Evolutionary conservation across 768 basidiomycete species (phyloP), one percentile per base, ranked within the genome.

Genomic region (Calocera cornea): DNA sequence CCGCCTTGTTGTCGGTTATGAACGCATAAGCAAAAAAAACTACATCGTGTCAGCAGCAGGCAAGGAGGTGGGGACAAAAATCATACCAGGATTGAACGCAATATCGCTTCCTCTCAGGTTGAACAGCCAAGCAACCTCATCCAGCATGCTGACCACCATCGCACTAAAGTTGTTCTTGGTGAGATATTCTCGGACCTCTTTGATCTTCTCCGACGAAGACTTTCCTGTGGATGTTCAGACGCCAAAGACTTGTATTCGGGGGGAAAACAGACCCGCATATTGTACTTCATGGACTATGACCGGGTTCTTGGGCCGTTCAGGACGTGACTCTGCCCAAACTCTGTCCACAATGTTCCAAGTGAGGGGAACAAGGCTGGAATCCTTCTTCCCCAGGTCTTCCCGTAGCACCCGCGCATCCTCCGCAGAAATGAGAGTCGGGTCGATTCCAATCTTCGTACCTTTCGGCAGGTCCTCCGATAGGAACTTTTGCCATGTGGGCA

Each of bases 11-110:
- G 81, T 79, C 41, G 68, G 76, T 88, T 40, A 98, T 79, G 34
- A 93, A 82, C 1, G 93, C 90, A 74, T 95, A 97, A 0, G 92
- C 85, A 73, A 97, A 97, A 81, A 97, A 95, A 19, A 97, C 92
- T 88, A 72, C n/a, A 14, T 64, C 27, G 41, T n/a, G 24, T 54
- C 38, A 40, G 1, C 2, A 34, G 1, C 31, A 34, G 3, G 33
- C 44, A n/a, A 38, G 2, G 27, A 64, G 17, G 40, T 16, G 41
- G 22, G 54, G 22, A 44, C 1, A 19, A 10, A 11, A 50, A 36
- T 40, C 71, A 34, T 69, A 81, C 86, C 85, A 2, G 87, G 87
- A 69, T 97, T 98, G 78, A 83, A 97, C 36, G 87, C 86, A 72
- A 98, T 95, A 74, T 97, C 95, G 1, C 86, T 84, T 0, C 94